Evolutionary conservation across 2,329 filamentous ascomycete species (phyloP).

Genomic region (Thelonectria rubi): DNA sequence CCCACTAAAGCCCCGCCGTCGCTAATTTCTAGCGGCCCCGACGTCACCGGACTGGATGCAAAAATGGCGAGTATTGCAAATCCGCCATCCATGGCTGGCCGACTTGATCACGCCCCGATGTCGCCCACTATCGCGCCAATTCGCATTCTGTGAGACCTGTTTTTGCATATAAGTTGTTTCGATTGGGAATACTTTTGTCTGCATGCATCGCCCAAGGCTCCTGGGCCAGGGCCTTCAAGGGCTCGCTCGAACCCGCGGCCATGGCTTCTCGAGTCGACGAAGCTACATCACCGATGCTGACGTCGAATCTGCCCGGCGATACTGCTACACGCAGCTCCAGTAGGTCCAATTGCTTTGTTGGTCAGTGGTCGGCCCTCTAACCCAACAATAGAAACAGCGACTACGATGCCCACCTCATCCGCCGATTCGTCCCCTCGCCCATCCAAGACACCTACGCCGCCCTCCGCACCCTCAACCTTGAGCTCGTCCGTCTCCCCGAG

Average conservation of each 20-base stretch:
- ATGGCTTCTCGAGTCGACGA: constrained; percentile 43
- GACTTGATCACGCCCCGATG: constrained; percentile 28
- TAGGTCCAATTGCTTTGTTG: constrained; percentile 39
- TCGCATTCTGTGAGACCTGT: constrained; percentile 5
- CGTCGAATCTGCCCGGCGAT: constrained; percentile 61
- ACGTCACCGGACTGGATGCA: constrained; percentile 39
- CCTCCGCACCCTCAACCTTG: constrained; percentile 90
- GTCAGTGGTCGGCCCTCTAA: constrained; percentile 19
- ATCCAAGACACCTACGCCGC: constrained; percentile 87
- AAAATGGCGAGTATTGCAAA: constrained; percentile 36
- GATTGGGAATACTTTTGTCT: constrained; percentile 11
- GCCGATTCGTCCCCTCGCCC: constrained; percentile 81
- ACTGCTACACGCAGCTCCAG: constrained; percentile 64
- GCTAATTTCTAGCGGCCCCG: constrained; percentile 23
- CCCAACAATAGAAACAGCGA: constrained; percentile 75
- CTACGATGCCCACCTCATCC: constrained; percentile 85
- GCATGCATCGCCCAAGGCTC: constrained; percentile 53
- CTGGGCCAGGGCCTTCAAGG: constrained; percentile 51
- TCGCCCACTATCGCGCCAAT: constrained; percentile 26
- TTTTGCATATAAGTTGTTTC: background rate
- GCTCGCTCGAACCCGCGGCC: constrained; percentile 41
- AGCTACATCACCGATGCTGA: constrained; percentile 61
- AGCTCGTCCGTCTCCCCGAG: constrained; percentile 89
- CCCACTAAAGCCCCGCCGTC: background rate
- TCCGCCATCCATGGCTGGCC: constrained; percentile 37